Evolutionary conservation across 495 filamentous ascomycete genomes (phyloP), one percentile per base, ranked within the genome.

Genomic region (Oidiodendron maius): DNA sequence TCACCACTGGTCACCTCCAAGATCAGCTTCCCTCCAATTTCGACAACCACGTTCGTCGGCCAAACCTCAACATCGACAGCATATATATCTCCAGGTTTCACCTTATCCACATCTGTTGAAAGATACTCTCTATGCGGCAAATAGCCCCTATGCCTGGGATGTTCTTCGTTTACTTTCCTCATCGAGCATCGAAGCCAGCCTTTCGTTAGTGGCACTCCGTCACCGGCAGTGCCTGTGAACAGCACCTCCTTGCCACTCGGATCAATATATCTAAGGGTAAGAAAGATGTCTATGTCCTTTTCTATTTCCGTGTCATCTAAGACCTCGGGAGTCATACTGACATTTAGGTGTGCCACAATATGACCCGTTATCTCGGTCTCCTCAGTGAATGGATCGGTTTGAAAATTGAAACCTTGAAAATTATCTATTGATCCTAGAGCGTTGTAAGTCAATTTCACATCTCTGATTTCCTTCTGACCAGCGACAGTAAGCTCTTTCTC

Each of bases 311-410:
- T 10, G 64, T 68, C 4, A 49, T 58, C 10, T 55, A 50, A n/a
- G 46, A 42, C 45, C 13, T 67, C 56, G 0, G 74, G 66, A 3
- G 68, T 76, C 26, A 79, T 64, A 0, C 77, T 81, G 1, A 86
- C 72, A 45, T 75, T 75, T 17, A 86, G 61, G 53, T 77, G 79
- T 0, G 79, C 80, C 3, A 77, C 68, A 40, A 84, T 68, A 46
- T 87, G 77, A 10, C 83, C 83, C 0, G 83, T 87, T 30, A 87
- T 75, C 53, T 84, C 82, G 0, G 71, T 82, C 45, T 83, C 78
- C 12, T 57, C 44, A 18, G 70, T 67, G 42, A 85, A 84, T 0
- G 76, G 64, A 0, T 65, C 30, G 0, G 76, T 81, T 9, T 59
- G 65, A 57, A 85, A 86, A 26, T 74, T 69, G 13, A 83, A 49